Conservation (phyloP, 169 alveolate species). For the Babesia gibsoni region DNA sequence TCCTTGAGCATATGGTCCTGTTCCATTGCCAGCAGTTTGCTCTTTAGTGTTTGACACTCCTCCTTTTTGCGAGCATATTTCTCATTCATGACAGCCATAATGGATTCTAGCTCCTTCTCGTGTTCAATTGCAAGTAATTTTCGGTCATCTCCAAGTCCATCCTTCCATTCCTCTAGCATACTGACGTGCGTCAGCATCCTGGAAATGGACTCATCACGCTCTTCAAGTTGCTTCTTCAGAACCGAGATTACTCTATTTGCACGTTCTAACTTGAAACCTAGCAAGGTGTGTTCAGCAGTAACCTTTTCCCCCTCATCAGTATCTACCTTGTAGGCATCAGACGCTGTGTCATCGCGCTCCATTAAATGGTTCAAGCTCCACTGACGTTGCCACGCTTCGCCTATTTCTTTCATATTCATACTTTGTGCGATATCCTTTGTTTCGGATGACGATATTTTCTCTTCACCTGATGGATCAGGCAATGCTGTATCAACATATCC, state of each 20-base stretch:
- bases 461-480: too few relatives aligned
- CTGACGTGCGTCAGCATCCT: constrained; percentile 23
- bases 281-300: too few relatives aligned
- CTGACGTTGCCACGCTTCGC: too few relatives aligned
- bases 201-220: constrained; percentile 39
- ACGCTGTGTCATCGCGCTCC: neutral
- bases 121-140: neutral
- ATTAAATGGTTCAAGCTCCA: too few relatives aligned
- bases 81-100: neutral
- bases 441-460: too few relatives aligned
- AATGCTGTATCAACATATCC: too few relatives aligned
- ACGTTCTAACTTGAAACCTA: constrained; percentile 4
- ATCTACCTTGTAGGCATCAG: constrained; percentile 24
- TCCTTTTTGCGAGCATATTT: neutral
- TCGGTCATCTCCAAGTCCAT: constrained; percentile 25
- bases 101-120: neutral
- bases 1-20: constrained; percentile 47
- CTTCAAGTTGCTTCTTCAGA: constrained; percentile 33
- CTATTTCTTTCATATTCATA: too few relatives aligned
- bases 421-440: too few relatives aligned
- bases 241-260: constrained; percentile 9
- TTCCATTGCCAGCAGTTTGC: constrained; percentile 35
- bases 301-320: constrained; percentile 5
- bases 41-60: constrained; percentile 11
- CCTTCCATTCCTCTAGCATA: constrained; percentile 50